Evolutionary conservation across 345 rosid genomes (phyloP), one percentile per base, ranked within the genome.

Genomic region (Hypericum perforatum): DNA sequence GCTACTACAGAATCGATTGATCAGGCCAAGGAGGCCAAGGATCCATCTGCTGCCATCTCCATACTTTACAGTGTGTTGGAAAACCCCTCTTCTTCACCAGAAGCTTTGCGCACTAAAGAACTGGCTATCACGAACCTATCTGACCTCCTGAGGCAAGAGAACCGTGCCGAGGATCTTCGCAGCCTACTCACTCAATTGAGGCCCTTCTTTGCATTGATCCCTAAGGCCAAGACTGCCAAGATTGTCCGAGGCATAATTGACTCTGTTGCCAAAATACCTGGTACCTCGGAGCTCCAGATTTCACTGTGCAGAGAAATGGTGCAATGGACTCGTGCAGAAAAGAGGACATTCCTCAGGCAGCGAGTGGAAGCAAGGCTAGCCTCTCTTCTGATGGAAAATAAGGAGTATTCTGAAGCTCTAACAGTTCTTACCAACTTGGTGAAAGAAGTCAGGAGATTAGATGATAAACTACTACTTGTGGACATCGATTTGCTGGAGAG

Each of bases 191-290:
- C 89, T 15, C 89, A 85, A 52, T 57, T 91, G 71, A 85, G 96
- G 61, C 94, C 94, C 53, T 91, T 76, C 70, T 91, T 88, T 61
- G 78, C 96, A 0, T 57, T 85, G 54, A 85, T 88, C 66, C 95
- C 98, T 5, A 92, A 92, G 80, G 98, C 96, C 7, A 92, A 92
- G 68, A 92, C 98, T 12, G 96, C 98, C 0, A 92, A 92, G 57
- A 83, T 88, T 55, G 95, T 88, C 14, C 70, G 94, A 46, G 82
- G 88, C 38, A 78, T 88, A 52, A 85, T 88, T 9, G 98, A 92
- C 65, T 71, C 89, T 40, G 94, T 88, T 10, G 95, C 98, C n/a
- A 88, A 92, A 80, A 92, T 92, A 59, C 95, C 96, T 0, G 90
- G 81, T 43, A 81, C 95, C 1, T 79, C 96, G 8, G 90, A 80